phyloP scores from a whole-genome alignment of 306 rosid species.

The Carpinus fangiana region DNA sequence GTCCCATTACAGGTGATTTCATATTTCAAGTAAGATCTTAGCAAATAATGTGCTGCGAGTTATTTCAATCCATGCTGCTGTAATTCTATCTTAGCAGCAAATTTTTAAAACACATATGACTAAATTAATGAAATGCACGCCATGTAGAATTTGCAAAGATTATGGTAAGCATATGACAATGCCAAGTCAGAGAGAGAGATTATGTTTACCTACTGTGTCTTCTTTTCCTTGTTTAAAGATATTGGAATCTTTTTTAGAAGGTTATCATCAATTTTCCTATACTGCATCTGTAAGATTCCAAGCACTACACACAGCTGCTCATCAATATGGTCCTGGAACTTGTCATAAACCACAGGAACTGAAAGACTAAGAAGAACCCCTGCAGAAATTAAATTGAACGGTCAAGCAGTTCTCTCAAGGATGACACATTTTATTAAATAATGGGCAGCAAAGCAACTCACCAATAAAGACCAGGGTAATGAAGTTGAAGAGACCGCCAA shows the following conservation, averaged over 20 bases:
- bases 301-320: slow-evolving; percentile 51
- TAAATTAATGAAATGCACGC: not conserved
- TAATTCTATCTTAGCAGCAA: not conserved
- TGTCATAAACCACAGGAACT: slow-evolving; percentile 81
- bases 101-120: not conserved
- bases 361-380: slow-evolving; percentile 84
- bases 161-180: not conserved
- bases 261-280: slow-evolving; percentile 54
- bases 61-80: not conserved
- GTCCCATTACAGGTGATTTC: not conserved
- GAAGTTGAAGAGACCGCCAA: slow-evolving; percentile 77
- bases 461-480: slow-evolving; percentile 69
- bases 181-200: slow-evolving; percentile 12
- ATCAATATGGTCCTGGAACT: slow-evolving; percentile 71
- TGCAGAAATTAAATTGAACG: slow-evolving; percentile 27
- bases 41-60: not conserved
- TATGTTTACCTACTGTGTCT: slow-evolving; percentile 67
- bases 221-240: slow-evolving; percentile 68
- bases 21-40: not conserved
- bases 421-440: not conserved
- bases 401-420: not conserved
- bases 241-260: slow-evolving; percentile 64
- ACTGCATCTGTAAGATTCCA: slow-evolving; percentile 46
- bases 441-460: slow-evolving; percentile 37
- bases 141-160: not conserved